Percentiles rank a stretch among this genome's conserved stretches.
phyloP scores from a whole-genome alignment of 2,329 filamentous ascomycete genomes.

The Colletotrichum karsti region DNA sequence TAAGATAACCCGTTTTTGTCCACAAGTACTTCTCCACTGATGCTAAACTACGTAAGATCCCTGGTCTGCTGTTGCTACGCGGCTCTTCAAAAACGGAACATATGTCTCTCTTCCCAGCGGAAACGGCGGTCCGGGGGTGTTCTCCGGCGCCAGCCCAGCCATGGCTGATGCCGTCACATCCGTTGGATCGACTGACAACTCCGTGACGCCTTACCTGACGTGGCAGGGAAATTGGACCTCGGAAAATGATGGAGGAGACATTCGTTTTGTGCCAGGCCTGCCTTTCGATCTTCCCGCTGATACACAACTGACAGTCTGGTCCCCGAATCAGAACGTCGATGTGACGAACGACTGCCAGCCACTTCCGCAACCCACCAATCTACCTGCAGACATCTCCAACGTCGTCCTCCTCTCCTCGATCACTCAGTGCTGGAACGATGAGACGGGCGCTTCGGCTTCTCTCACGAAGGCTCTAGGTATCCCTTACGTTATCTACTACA shows the following conservation, averaged over 20 bases:
- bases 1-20: neutral
- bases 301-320: neutral
- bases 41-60: neutral
- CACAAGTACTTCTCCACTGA: too few species aligned
- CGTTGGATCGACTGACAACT: constrained; percentile 18
- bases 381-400: neutral
- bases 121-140: constrained; percentile 2
- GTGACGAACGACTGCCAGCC: neutral
- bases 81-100: neutral
- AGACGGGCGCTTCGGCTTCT: neutral
- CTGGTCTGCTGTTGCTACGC: constrained; percentile 7
- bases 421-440: constrained; percentile 2
- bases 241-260: neutral
- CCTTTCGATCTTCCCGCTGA: constrained; percentile 3
- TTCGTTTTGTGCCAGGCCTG: constrained; percentile 30
- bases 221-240: constrained; percentile 23
- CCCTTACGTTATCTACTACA: constrained; percentile 49
- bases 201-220: constrained; percentile 11
- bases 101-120: constrained; percentile 17
- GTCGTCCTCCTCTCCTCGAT: neutral
- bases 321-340: neutral
- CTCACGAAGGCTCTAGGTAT: constrained; percentile 40
- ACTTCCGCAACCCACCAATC: neutral
- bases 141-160: constrained; percentile 4
- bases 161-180: constrained; percentile 9